Percentiles rank a stretch among this genome's conserved stretches.
Evolutionary conservation across 1,284 basidiomycete species (phyloP).

Genomic region (Clitocybe nebularis): DNA sequence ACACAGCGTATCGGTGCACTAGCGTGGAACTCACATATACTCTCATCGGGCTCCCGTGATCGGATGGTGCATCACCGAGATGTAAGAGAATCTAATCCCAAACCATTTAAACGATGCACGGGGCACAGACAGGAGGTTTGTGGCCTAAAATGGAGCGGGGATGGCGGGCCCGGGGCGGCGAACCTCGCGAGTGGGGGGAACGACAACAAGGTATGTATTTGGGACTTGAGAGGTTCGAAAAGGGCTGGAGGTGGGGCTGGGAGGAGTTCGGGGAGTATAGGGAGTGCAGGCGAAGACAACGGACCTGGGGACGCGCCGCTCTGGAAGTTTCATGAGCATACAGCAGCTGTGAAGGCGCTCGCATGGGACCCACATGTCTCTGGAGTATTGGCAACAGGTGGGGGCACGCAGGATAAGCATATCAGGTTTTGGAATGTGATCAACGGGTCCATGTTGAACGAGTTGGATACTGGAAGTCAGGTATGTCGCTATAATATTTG

Average conservation of each 20-base stretch:
- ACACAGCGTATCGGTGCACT: constrained; percentile 87
- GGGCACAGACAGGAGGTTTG: constrained; percentile 96
- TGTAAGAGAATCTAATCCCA: constrained; percentile 68
- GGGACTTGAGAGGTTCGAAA: constrained; percentile 75
- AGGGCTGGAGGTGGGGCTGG: constrained; percentile 29
- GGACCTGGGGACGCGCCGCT: constrained; percentile 55
- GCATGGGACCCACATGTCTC: constrained; percentile 97
- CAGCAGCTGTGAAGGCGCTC: constrained; percentile 95
- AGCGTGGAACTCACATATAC: constrained; percentile 89
- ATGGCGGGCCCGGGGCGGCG: constrained; percentile 52
- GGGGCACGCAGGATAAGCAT: constrained; percentile 96
- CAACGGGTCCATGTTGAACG: constrained; percentile 80
- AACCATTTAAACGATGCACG: constrained; percentile 74
- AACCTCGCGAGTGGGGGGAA: constrained; percentile 94
- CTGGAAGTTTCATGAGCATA: constrained; percentile 95
- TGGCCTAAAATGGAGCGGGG: constrained; percentile 88
- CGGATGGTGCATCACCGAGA: constrained; percentile 90
- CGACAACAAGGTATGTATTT: constrained; percentile 98
- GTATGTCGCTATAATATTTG: constrained; percentile 38
- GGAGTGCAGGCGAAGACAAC: constrained; percentile 35
- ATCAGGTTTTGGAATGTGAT: constrained; percentile 97
- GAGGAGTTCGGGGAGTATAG: constrained; percentile 22
- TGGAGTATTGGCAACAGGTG: constrained; percentile 92
- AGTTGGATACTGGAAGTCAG: constrained; percentile 92
- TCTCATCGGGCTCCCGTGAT: constrained; percentile 92